phyloP scores from a whole-genome alignment of 1,284 basidiomycete genomes.

The Cerrena zonata region DNA sequence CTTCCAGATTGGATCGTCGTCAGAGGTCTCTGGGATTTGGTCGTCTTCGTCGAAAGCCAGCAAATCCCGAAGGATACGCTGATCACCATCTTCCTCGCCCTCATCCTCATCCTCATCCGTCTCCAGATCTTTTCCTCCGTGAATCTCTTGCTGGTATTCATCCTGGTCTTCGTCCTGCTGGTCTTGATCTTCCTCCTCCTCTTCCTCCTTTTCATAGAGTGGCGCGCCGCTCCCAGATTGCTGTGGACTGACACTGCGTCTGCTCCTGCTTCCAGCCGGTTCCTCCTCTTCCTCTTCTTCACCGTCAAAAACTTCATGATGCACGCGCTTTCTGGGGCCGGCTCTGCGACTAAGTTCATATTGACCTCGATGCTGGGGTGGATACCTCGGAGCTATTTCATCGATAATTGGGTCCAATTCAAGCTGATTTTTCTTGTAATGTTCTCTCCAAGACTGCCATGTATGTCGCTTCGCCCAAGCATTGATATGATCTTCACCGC shows the following conservation, averaged over 20 bases:
- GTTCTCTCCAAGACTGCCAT: constrained; percentile 72
- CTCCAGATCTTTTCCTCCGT: too few relatives aligned
- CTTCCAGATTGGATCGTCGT: neutral
- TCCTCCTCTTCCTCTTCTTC: neutral
- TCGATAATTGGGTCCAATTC: constrained; percentile 54
- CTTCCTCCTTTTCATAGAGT: neutral
- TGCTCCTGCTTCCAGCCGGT: too few relatives aligned
- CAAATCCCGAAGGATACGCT: neutral
- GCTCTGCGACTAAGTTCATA: constrained; percentile 12
- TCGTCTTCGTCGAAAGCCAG: too few relatives aligned
- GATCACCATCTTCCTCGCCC: neutral
- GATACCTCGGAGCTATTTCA: constrained; percentile 43
- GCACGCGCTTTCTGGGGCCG: neutral
- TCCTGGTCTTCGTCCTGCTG: too few relatives aligned
- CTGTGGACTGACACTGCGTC: neutral
- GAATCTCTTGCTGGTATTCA: too few relatives aligned
- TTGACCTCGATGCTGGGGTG: constrained; percentile 20
- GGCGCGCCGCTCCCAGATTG: neutral
- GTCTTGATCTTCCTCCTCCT: too few relatives aligned
- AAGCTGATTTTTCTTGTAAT: constrained; percentile 62
- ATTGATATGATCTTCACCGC: neutral
- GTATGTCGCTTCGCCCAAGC: constrained; percentile 65
- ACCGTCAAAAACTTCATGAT: neutral
- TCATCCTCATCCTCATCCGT: neutral
- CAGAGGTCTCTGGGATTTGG: neutral